Percentiles rank a stretch among this genome's conserved stretches.
These are phyloP conservation scores for Gossypium thurberi DNA, from an alignment of 345 rosid species.

Conservation along the genomic window DNA sequence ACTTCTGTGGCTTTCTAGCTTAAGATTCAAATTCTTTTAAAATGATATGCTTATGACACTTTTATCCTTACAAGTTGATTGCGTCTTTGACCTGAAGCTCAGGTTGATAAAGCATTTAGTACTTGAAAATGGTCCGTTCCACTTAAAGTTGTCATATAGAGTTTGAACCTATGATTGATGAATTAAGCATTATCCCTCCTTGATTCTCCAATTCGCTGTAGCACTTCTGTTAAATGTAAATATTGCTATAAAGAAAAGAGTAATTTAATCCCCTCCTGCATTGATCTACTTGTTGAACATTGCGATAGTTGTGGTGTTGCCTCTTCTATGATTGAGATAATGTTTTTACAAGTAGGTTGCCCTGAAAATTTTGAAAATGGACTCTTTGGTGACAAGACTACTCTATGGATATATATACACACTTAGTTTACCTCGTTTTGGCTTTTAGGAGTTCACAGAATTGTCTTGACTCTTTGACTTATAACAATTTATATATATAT, in stretches of 20 bases:
- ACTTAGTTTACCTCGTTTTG: background rate
- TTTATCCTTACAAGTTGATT: background rate
- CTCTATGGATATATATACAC: too few relatives aligned
- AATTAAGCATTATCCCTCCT: background rate
- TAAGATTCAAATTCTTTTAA: background rate
- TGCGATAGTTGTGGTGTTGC: background rate
- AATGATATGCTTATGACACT: background rate
- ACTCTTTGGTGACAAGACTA: background rate
- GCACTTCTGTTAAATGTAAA: background rate
- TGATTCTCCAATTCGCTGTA: background rate
- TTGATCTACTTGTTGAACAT: background rate
- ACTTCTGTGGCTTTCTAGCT: background rate
- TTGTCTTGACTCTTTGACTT: background rate
- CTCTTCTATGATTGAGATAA: background rate
- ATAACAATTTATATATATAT: background rate
- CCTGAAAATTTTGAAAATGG: background rate
- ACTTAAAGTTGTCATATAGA: background rate
- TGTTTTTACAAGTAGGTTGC: slow-evolving; percentile 1
- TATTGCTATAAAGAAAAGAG: background rate
- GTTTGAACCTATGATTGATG: background rate
- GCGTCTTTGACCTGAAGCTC: background rate
- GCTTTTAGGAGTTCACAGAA: background rate
- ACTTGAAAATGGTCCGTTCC: background rate
- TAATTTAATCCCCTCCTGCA: background rate
- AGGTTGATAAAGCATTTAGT: too few relatives aligned